phyloP scores from a whole-genome alignment of 495 filamentous ascomycete species.

The Podospora fimiseda region DNA sequence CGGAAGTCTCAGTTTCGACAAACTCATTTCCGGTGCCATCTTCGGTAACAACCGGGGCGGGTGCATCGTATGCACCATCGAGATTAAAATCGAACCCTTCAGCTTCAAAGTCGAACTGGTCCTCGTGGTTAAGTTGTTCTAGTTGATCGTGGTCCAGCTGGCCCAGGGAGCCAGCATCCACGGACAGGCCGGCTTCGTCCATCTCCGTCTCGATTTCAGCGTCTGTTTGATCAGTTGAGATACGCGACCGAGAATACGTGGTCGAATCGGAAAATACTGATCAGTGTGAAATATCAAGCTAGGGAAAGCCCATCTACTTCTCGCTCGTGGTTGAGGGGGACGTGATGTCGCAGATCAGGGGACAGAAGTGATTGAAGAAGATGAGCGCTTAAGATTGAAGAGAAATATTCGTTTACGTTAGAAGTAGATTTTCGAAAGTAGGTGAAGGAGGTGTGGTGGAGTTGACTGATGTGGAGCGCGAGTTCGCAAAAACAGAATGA shows the following conservation, averaged over 20 bases:
- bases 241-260: not conserved
- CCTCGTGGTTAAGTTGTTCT: conserved; percentile 19
- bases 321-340: not conserved
- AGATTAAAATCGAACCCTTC: conserved; percentile 30
- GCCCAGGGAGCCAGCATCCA: conserved; percentile 11
- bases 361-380: too few species aligned
- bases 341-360: too few species aligned
- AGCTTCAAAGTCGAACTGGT: conserved; percentile 18
- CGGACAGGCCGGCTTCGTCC: conserved; percentile 21
- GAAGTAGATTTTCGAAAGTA: not conserved
- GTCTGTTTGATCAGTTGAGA: not conserved
- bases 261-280: too few species aligned
- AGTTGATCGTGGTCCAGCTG: conserved; percentile 18
- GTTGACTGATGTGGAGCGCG: not conserved
- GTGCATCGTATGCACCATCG: conserved; percentile 11
- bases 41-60: not conserved
- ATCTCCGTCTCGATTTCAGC: conserved; percentile 5
- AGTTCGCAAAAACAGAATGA: not conserved
- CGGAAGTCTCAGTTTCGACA: too few species aligned
- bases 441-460: not conserved
- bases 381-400: not conserved
- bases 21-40: not conserved
- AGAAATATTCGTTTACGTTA: not conserved
- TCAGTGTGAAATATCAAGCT: too few species aligned
- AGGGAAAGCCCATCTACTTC: not conserved